Evolutionary conservation across 75 land plant species (phyloP), one percentile per base, ranked within the genome.

Genomic region (Selaginella moellendorffii): DNA sequence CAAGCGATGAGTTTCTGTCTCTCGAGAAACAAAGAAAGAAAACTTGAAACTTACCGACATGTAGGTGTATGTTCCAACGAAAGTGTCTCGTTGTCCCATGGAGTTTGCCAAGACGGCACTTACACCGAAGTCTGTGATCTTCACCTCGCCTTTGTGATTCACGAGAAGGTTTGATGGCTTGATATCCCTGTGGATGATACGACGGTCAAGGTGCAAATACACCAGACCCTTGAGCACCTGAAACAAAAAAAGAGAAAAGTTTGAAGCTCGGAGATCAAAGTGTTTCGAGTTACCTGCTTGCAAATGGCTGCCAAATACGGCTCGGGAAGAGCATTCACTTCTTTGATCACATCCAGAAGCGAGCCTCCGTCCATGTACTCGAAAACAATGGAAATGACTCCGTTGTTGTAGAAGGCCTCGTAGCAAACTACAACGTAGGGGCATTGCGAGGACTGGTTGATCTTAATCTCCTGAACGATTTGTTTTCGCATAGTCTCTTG

Each of bases 301-400:
- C 83, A 78, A 12, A 93, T 77, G 24, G 74, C 83, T 29, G 96
- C 98, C 36, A 93, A 81, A 76, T 83, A 86, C 8, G 80, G 82
- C 68, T 93, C 98, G 1, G 79, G 83, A 53, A 93, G 80, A 1
- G 78, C 42, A 62, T 76, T 83, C 2, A 82, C 83, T 63, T 77
- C 77, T 51, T 77, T 93, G 53, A 93, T 65, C 62, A 93, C 74
- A 74, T 93, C 98, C 20, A 77, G 68, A 29, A 93, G 85, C 52
- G 98, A 93, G 28, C 98, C 98, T 53, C 96, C 82, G 75, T 93
- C 98, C 98, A 93, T 93, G 71, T 93, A 93, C 77, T 93, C 98
- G 31, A 88, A 71, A 29, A 89, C 71, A 26, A 93, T 78, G 18
- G 96, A 93, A 31, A 93, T 82, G 72, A 79, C 71, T 58, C 96